Conservation (phyloP, 1,139 yeast species). For the Groenewaldozyma sp. region DNA sequence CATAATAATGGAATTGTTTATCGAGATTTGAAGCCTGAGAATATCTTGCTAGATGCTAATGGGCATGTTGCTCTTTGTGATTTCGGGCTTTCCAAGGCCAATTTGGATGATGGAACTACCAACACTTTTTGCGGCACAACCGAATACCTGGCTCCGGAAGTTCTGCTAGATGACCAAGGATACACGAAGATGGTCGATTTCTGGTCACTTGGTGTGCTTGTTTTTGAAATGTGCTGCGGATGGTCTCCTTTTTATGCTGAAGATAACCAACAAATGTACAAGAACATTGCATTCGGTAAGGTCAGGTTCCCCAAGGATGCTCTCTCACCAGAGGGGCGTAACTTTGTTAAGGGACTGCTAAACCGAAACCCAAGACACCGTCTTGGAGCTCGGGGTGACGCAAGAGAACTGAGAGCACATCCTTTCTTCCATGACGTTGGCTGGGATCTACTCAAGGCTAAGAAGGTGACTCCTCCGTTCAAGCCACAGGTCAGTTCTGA, state of each 20-base stretch:
- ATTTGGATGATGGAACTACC: slow-evolving; percentile 82
- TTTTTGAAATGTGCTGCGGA: slow-evolving; percentile 97
- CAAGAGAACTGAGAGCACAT: slow-evolving; percentile 83
- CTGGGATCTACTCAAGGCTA: slow-evolving; percentile 70
- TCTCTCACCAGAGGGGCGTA: slow-evolving; percentile 80
- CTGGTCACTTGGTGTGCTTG: slow-evolving; percentile 93
- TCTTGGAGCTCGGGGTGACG: slow-evolving; percentile 84
- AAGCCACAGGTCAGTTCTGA: slow-evolving; percentile 88
- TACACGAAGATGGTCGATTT: slow-evolving; percentile 94
- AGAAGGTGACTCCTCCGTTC: slow-evolving; percentile 94
- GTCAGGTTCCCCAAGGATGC: slow-evolving; percentile 96
- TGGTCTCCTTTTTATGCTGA: slow-evolving; percentile 99
- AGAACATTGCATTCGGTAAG: slow-evolving; percentile 95
- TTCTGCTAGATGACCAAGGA: slow-evolving; percentile 85
- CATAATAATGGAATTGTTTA: slow-evolving; percentile 91
- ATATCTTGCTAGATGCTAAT: slow-evolving; percentile 84
- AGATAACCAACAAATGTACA: slow-evolving; percentile 96
- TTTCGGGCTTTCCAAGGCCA: slow-evolving; percentile 92
- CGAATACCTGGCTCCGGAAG: slow-evolving; percentile 92
- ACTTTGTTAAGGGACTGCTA: slow-evolving; percentile 86
- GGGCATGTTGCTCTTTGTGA: slow-evolving; percentile 97
- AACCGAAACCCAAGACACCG: slow-evolving; percentile 95
- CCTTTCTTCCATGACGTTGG: slow-evolving; percentile 85
- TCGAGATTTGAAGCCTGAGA: slow-evolving; percentile 92
- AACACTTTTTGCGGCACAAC: slow-evolving; percentile 98